Conservation (phyloP, 2,329 filamentous ascomycete genomes). For the Fulvia fulva region DNA sequence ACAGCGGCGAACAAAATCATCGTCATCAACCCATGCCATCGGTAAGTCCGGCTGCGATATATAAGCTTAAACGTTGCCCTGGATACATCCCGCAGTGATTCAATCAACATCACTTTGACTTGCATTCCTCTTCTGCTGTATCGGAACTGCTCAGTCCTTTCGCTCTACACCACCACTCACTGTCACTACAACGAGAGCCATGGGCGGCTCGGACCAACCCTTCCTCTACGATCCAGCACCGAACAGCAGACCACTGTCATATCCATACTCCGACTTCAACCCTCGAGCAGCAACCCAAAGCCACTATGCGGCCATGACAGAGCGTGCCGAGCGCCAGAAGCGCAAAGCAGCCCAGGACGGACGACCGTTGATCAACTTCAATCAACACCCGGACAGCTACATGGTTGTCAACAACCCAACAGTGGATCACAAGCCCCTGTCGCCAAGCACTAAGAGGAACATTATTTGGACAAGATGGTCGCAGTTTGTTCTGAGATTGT, state of each 20-base stretch:
- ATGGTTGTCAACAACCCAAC: slow-evolving; percentile 61
- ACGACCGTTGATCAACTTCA: slow-evolving; percentile 77
- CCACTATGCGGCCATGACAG: slow-evolving; percentile 56
- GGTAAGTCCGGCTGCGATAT: not conserved
- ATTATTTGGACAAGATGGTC: slow-evolving; percentile 66
- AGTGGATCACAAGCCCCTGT: slow-evolving; percentile 62
- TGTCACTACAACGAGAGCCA: slow-evolving; percentile 10
- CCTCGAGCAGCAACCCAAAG: slow-evolving; percentile 81
- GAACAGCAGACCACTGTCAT: slow-evolving; percentile 48
- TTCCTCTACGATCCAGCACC: slow-evolving; percentile 65
- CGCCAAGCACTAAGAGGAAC: slow-evolving; percentile 62
- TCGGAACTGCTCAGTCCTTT: not conserved
- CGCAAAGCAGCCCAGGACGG: slow-evolving; percentile 65
- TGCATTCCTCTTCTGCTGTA: not conserved
- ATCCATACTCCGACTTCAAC: slow-evolving; percentile 64
- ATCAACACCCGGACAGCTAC: slow-evolving; percentile 77
- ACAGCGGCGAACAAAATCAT: not conserved
- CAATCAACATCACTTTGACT: too few species aligned
- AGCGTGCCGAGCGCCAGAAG: slow-evolving; percentile 47
- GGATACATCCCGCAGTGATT: too few species aligned
- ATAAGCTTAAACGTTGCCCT: too few species aligned
- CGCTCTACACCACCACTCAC: not conserved
- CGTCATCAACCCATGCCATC: not conserved
- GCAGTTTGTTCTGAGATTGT: slow-evolving; percentile 64
- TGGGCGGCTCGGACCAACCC: slow-evolving; percentile 47